These are phyloP conservation scores for Suillus occidentalis DNA, from an alignment of 768 basidiomycete species.

Conservation along the genomic window DNA sequence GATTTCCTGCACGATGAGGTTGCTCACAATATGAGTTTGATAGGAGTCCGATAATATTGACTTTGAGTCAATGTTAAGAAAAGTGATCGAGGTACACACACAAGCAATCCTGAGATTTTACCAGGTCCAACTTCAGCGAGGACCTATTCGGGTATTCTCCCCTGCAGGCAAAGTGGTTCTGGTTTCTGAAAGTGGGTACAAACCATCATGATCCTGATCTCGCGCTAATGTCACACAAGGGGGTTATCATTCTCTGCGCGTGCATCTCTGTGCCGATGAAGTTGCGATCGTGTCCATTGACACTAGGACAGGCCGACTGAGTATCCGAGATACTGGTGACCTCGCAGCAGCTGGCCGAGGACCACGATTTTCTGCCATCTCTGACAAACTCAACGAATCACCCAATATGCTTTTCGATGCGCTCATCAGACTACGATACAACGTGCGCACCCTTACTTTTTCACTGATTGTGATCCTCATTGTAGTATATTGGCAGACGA, in stretches of 20 bases:
- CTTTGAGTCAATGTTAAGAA: slow-evolving; percentile 66
- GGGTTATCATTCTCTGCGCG: slow-evolving; percentile 56
- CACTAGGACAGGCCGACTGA: slow-evolving; percentile 74
- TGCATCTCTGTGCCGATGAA: slow-evolving; percentile 76
- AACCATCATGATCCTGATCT: neutral
- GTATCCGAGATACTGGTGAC: slow-evolving; percentile 78
- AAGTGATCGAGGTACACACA: slow-evolving; percentile 66
- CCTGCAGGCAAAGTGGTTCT: slow-evolving; percentile 58
- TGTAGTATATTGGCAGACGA: slow-evolving; percentile 57
- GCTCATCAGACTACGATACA: slow-evolving; percentile 58
- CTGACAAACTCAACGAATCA: slow-evolving; percentile 67
- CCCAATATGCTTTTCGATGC: slow-evolving; percentile 59
- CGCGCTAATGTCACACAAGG: slow-evolving; percentile 36
- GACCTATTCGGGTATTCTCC: slow-evolving; percentile 58
- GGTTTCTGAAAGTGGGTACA: slow-evolving; percentile 50
- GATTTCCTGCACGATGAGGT: neutral
- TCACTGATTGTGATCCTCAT: neutral
- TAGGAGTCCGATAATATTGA: slow-evolving; percentile 72
- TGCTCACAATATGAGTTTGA: neutral
- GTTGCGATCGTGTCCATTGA: slow-evolving; percentile 78
- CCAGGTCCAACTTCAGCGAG: slow-evolving; percentile 53
- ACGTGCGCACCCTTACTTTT: slow-evolving; percentile 43
- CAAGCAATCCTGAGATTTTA: slow-evolving; percentile 59
- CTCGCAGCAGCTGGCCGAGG: slow-evolving; percentile 73
- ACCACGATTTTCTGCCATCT: slow-evolving; percentile 57